phyloP scores from a whole-genome alignment of 2,329 filamentous ascomycete genomes.

The Ophiostoma ips region DNA sequence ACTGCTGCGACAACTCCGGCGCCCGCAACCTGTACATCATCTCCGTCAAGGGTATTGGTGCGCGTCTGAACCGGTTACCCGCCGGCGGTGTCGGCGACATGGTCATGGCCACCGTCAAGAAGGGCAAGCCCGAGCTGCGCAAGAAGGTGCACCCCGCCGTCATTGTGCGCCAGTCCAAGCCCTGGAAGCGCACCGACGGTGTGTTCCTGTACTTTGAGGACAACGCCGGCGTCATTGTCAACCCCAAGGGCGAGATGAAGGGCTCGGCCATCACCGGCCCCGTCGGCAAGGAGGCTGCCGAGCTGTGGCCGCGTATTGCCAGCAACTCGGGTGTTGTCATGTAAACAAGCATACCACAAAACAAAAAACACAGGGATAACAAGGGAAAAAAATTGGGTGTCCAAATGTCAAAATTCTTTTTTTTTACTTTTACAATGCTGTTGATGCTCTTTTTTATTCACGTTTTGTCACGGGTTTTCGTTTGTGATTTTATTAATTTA shows the following conservation, averaged over 20 bases:
- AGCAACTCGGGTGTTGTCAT: constrained; percentile 99
- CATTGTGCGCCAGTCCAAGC: constrained; percentile 66
- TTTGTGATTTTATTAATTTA: too few species aligned
- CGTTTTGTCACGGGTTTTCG: too few species aligned
- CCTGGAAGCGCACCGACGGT: constrained; percentile 96
- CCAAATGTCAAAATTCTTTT: background rate
- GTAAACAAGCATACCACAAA: too few species aligned
- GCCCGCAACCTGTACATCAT: constrained; percentile 99
- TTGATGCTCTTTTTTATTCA: too few species aligned
- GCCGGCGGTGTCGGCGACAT: constrained; percentile 98
- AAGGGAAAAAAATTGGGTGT: constrained; percentile 13
- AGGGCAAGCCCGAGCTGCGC: constrained; percentile 99
- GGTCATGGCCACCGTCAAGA: constrained; percentile 99
- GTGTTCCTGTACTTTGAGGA: constrained; percentile 99
- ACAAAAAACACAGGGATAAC: too few species aligned
- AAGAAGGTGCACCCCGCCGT: constrained; percentile 99
- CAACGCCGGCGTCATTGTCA: constrained; percentile 99
- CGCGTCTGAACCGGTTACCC: constrained; percentile 91
- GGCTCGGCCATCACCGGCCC: constrained; percentile 98
- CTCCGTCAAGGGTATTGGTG: constrained; percentile 96
- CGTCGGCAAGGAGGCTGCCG: constrained; percentile 98
- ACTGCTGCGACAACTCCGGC: constrained; percentile 99
- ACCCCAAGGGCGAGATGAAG: constrained; percentile 99
- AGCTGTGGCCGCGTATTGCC: constrained; percentile 99
- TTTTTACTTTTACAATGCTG: background rate